These are phyloP conservation scores for Crithidia fasciculata DNA, from an alignment of 208 protist genomes.

Conservation along the genomic window DNA sequence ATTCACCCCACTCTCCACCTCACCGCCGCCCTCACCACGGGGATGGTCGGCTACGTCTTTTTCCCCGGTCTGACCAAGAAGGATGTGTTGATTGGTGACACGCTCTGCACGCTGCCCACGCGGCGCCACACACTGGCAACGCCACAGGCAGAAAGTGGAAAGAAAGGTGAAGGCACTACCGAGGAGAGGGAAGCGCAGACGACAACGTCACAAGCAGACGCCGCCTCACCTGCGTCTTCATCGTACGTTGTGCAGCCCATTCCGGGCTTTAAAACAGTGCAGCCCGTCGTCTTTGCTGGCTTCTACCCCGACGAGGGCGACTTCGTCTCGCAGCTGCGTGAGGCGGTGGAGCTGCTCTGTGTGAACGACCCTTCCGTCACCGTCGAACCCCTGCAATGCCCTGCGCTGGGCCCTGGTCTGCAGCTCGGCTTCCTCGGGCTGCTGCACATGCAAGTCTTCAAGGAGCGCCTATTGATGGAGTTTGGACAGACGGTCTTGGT, in stretches of 20 bases:
- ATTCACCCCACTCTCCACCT: constrained; percentile 92
- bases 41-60: constrained; percentile 97
- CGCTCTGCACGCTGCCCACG: constrained; percentile 83
- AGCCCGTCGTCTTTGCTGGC: constrained; percentile 96
- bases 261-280: constrained; percentile 75
- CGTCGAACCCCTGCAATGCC: constrained; percentile 80
- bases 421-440: constrained; percentile 98
- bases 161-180: too few species aligned
- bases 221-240: background rate
- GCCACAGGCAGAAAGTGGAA: too few species aligned
- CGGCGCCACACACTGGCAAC: constrained; percentile 36
- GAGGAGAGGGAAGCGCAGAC: background rate
- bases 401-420: constrained; percentile 92
- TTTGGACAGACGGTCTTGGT: constrained; percentile 93
- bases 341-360: constrained; percentile 92
- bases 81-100: constrained; percentile 96
- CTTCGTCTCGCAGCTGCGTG: constrained; percentile 85
- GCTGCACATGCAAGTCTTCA: constrained; percentile 98
- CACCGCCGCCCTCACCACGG: constrained; percentile 78
- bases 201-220: background rate
- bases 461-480: constrained; percentile 94
- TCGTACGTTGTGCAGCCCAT: constrained; percentile 38
- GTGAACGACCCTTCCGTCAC: constrained; percentile 96
- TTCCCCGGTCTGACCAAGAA: constrained; percentile 74
- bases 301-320: constrained; percentile 94